Evolutionary conservation across 2,329 filamentous ascomycete species (phyloP), one percentile per base, ranked within the genome.

Genomic region (Hypoxylon sp.): DNA sequence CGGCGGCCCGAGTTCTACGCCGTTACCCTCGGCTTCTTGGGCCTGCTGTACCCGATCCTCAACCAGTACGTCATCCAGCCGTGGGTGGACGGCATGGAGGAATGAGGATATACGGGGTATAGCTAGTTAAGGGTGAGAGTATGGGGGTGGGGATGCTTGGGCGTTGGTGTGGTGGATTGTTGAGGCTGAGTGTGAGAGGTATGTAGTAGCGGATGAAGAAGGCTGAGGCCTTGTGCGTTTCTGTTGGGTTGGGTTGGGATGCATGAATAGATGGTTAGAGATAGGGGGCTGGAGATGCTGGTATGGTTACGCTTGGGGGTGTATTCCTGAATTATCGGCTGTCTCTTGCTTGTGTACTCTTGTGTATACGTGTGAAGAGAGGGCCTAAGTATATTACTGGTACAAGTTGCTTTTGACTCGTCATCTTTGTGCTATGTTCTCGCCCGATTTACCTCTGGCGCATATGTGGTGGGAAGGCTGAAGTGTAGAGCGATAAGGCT

Each of bases 1-100:
- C 42, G 54, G 63, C 63, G 69, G 1, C 69, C 69, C 22, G 69
- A 71, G 64, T 67, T 62, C 66, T 71, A 64, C 49, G 69, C 69
- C 35, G 49, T 71, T 4, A 50, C 60, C 4, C 22, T 71, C 35
- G 69, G 66, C 3, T 14, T 71, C 46, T 37, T 71, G 1, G 63
- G 69, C 46, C 20, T 71, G 35, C 49, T 71, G 20, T 71, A 55
- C 31, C 69, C 69, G 2, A 54, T 69, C 60, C 3, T 71, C 1
- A 69, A 71, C 63, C 49, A 71, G 54, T 69, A 69, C 49, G 8
- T 71, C 17, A 11, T 71, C 1, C 55, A 60, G 42, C 66, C 56
- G 11, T 66, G 44, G 58, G 6, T 51, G 5, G 56, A 56, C 20
- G 8, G 30, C 10, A 17, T 22, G 13, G 37, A n/a, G 37, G 31